Base-by-base conservation (phyloP, 2,329 filamentous ascomycete species). In the Tolypocladium nubicola region DNA sequence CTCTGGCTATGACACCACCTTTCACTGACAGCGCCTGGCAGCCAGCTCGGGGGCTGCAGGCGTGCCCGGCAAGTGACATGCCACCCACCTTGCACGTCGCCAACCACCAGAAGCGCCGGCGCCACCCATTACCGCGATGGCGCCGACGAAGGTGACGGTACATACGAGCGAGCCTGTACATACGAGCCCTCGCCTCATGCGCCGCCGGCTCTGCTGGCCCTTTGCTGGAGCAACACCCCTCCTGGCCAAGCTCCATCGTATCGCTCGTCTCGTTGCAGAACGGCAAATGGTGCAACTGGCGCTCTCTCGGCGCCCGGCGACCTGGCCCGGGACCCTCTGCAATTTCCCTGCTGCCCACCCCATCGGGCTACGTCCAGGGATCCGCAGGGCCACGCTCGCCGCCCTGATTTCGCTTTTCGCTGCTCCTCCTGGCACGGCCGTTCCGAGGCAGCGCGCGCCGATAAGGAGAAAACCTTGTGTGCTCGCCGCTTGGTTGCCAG, bases 271-370 rank as follows among this genome's bases (percentile, higher is more conserved):
- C 26, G 8, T 35, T 19, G 26, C 35, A 37, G 35, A 33, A 6
- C 11, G 16, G 16, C 16, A 33, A 33, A 3, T n/a, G 26, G 16
- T 50, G 47, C 45, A 47, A 49, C 19, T 49, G 45, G 45, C 26
- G 45, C 40, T 49, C 45, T 49, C 45, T 49, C 45, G 45, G 45
- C 45, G 47, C 47, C 47, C 26, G 26, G 45, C 45, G 47, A 35
- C 16, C 6, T 38, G 38, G 43, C 47, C 55, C n/a, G 43, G 43
- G 21, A 53, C 58, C 55, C 60, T 57, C 56, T 52, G 61, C 56
- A 60, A 62, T 62, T 61, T 61, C 61, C 60, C 60, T 39, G 5
- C 6, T 53, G 52, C 45, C 58, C 58, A 62, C 61, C 60, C 40
- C 26, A 49, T 52, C 30, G 37, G 53, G 41, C 41, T 23, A 8